These are phyloP conservation scores for Gracilaria vermiculophylla DNA, from an alignment of 23 red algal species.

Conservation along the genomic window DNA sequence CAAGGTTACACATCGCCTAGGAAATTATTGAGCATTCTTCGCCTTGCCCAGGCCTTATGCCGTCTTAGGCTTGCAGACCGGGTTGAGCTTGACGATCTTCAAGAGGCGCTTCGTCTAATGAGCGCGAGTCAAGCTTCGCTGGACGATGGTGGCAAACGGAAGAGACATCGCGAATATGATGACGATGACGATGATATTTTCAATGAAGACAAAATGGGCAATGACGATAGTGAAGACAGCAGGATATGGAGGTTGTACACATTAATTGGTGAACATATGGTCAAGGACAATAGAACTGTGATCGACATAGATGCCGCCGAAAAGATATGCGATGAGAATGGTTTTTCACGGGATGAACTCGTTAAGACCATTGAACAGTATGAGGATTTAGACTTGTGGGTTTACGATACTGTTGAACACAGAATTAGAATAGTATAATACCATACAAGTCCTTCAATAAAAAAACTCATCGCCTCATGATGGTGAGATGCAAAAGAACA, in stretches of 20 bases:
- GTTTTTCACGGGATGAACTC: slow-evolving; percentile 59
- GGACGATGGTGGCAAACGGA: background rate
- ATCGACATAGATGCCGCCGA: slow-evolving; percentile 59
- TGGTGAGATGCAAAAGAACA: too few relatives aligned
- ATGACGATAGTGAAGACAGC: slow-evolving; percentile 17
- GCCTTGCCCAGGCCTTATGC: slow-evolving; percentile 88
- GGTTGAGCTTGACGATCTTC: slow-evolving; percentile 83
- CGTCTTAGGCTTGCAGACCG: slow-evolving; percentile 63
- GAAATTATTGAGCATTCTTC: slow-evolving; percentile 91
- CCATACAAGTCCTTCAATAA: background rate
- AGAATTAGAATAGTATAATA: slow-evolving; percentile 63
- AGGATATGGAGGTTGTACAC: slow-evolving; percentile 58
- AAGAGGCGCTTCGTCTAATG: slow-evolving; percentile 95
- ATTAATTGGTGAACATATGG: slow-evolving; percentile 50
- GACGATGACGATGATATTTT: slow-evolving; percentile 28
- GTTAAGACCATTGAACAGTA: slow-evolving; percentile 75
- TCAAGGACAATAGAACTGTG: slow-evolving; percentile 23
- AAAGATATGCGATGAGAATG: slow-evolving; percentile 51
- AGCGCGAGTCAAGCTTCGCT: slow-evolving; percentile 70
- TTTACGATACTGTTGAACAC: slow-evolving; percentile 57
- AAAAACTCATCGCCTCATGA: too few relatives aligned
- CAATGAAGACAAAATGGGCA: background rate
- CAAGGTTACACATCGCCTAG: slow-evolving; percentile 88
- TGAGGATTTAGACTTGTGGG: slow-evolving; percentile 77
- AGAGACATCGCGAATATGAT: slow-evolving; percentile 22